Percentiles rank a stretch among this genome's conserved stretches.
Conservation (phyloP, 495 filamentous ascomycete genomes). For the Friedmanniomyces endolithicus region DNA sequence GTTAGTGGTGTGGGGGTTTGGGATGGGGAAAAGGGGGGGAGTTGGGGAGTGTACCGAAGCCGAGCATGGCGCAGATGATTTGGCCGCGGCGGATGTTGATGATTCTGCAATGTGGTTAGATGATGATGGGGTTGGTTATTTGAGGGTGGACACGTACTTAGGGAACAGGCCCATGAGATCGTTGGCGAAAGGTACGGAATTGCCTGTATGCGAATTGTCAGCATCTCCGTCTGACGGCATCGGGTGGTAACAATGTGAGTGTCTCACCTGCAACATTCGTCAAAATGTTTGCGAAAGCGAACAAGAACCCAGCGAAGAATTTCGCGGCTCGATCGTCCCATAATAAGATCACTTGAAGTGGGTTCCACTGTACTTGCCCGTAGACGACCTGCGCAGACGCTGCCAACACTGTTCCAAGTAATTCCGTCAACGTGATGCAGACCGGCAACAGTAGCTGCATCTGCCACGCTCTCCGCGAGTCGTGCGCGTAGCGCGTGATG, state of each 20-base stretch:
- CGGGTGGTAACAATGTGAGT: too few relatives aligned
- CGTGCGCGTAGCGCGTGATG: conserved; percentile 13
- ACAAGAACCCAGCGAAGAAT: conserved; percentile 34
- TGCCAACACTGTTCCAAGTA: conserved; percentile 14
- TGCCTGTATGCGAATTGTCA: too few relatives aligned
- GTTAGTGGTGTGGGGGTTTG: too few relatives aligned
- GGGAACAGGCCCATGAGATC: conserved; percentile 50
- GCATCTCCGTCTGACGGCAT: too few relatives aligned
- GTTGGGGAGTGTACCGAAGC: conserved; percentile 27
- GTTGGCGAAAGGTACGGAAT: conserved; percentile 46
- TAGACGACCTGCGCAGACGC: conserved; percentile 27
- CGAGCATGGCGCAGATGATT: conserved; percentile 45
- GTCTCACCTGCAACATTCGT: conserved; percentile 34
- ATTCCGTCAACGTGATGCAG: conserved; percentile 11
- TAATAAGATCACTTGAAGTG: conserved; percentile 32
- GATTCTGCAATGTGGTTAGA: background rate
- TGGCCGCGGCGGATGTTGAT: conserved; percentile 49
- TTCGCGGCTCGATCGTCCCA: conserved; percentile 18
- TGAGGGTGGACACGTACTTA: conserved; percentile 30
- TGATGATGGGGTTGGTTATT: background rate
- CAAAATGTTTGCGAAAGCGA: conserved; percentile 43
- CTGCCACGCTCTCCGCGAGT: conserved; percentile 1
- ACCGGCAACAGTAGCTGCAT: conserved; percentile 12
- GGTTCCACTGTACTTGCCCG: conserved; percentile 45
- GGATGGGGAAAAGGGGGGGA: too few relatives aligned